Percentiles rank a stretch among this genome's conserved stretches.
Evolutionary conservation across 805 yeast genomes (phyloP).

Genomic region (Pichia occidentalis): DNA sequence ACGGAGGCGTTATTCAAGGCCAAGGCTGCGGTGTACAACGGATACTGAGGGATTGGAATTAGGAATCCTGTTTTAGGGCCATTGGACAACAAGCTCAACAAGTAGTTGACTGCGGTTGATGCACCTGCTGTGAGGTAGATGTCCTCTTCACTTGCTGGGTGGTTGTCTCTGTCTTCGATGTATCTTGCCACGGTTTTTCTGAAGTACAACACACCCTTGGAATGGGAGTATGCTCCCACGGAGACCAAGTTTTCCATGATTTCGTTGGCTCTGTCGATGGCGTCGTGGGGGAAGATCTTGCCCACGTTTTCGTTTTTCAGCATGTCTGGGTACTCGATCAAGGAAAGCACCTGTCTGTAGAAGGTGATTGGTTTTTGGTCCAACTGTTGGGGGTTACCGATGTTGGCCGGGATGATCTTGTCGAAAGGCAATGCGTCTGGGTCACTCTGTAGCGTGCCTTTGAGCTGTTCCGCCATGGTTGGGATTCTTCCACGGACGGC

Average conservation of each 20-base stretch:
- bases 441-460: conserved; percentile 44
- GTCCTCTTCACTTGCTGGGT: conserved; percentile 56
- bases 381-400: conserved; percentile 97
- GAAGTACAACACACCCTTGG: conserved; percentile 75
- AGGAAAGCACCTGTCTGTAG: conserved; percentile 82
- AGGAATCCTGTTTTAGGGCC: conserved; percentile 71
- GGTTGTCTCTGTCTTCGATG: conserved; percentile 75
- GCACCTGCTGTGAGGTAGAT: conserved; percentile 92
- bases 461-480: conserved; percentile 82
- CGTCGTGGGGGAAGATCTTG: conserved; percentile 54
- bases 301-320: conserved; percentile 33
- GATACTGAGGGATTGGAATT: conserved; percentile 98
- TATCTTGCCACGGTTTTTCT: conserved; percentile 78
- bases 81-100: conserved; percentile 62
- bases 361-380: conserved; percentile 94
- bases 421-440: conserved; percentile 69
- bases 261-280: conserved; percentile 58
- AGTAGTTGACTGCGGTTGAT: conserved; percentile 81
- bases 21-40: conserved; percentile 91
- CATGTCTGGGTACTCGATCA: conserved; percentile 78
- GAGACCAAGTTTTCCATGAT: conserved; percentile 65
- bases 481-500: conserved; percentile 96
- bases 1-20: conserved; percentile 78
- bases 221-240: conserved; percentile 91
- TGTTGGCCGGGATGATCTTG: conserved; percentile 80